Evolutionary conservation across 1,284 basidiomycete species (phyloP), one percentile per base, ranked within the genome.

Genomic region (Apiotrichum porosum): DNA sequence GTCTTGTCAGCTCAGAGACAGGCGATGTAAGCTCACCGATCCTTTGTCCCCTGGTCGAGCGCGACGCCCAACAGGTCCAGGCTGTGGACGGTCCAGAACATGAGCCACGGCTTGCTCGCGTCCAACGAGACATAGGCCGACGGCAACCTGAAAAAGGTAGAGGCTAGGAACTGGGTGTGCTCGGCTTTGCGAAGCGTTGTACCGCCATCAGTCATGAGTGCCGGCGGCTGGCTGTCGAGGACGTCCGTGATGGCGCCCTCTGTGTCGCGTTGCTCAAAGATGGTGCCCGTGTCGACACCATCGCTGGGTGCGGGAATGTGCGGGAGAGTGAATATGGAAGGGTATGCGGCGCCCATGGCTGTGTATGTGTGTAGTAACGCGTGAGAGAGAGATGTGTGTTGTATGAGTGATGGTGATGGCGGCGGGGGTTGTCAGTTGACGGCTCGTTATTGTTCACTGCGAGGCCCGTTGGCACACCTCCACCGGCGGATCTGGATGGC

Each of bases 81-180:
- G 28, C 82, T 79, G 60, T 97, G 90, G 2, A 92, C 66, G 0
- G 83, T 84, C 92, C 93, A 97, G 72, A 86, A 95, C 52, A 94
- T 68, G 24, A 95, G 75, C 93, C 92, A 97, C 0, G 91, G 85
- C 61, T 91, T 83, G 57, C 87, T 91, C 0, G 92, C 90, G 68
- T 97, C 92, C 58, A 94, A 84, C 22, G 81, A 82, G n/a, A 76
- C 78, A 65, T 87, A 94, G 42, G 82, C 77, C 6, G 77, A 71
- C 0, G 90, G 88, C 49, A 85, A 81, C 14, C 28, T 13, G 17
- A 57, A 52, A 51, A 72, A 68, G 30, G 60, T 59, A 39, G 49
- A 51, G 5, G 56, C 65, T 18, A 74, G 57, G 46, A 63, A 73
- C 17, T 56, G 42, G 15, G 59, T 60, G 53, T 72, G 71, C 33